Evolutionary conservation across 768 basidiomycete genomes (phyloP).

Genomic region (Cystofilobasidium macerans): DNA sequence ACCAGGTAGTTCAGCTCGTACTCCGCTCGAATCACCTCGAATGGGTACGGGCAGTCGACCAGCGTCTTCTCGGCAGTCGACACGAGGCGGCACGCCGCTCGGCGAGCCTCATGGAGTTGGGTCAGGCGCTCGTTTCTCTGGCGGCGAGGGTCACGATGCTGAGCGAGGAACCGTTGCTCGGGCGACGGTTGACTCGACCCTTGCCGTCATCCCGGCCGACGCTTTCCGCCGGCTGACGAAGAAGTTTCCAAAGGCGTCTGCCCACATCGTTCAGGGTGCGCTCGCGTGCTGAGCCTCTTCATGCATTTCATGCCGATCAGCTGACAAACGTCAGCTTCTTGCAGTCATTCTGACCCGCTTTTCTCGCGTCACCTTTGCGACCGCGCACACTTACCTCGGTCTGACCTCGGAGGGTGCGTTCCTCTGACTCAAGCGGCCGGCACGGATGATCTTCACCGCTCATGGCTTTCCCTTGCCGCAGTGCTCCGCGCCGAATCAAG

Average conservation of each 20-base stretch:
- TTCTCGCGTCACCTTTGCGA: slow-evolving; percentile 92
- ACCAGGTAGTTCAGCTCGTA: background rate
- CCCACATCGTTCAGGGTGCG: slow-evolving; percentile 85
- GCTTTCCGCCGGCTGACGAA: slow-evolving; percentile 88
- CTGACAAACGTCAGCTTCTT: background rate
- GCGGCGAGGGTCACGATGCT: slow-evolving; percentile 5
- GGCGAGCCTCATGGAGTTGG: background rate
- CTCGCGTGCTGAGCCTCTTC: background rate
- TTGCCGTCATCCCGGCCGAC: slow-evolving; percentile 98
- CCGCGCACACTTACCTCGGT: slow-evolving; percentile 91
- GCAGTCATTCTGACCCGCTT: slow-evolving; percentile 88
- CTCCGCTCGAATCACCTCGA: background rate
- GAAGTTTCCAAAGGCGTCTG: slow-evolving; percentile 92
- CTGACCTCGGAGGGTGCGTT: slow-evolving; percentile 59
- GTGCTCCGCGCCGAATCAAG: slow-evolving; percentile 92
- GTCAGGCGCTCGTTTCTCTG: slow-evolving; percentile 12
- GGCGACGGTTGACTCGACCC: slow-evolving; percentile 75
- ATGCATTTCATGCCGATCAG: background rate
- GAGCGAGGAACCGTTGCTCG: slow-evolving; percentile 64
- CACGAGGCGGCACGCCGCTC: background rate
- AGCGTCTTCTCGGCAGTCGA: background rate
- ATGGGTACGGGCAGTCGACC: background rate
- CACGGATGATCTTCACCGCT: too few species aligned
- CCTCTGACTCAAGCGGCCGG: background rate
- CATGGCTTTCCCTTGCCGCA: background rate